These are phyloP conservation scores for Hibiscus trionum DNA, from an alignment of 345 rosid species.

Conservation along the genomic window DNA sequence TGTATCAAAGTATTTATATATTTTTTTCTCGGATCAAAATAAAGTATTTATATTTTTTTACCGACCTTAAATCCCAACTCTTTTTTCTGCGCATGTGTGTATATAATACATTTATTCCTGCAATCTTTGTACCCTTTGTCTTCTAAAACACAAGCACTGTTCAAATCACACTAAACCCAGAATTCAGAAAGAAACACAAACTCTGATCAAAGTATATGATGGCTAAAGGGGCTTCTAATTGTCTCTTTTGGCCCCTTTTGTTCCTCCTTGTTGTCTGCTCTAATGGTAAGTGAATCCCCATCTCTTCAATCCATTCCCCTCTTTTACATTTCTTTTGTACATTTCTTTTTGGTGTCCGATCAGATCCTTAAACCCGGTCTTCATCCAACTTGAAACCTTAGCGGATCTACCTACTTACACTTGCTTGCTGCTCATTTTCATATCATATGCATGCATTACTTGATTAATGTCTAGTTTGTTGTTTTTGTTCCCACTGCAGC, in stretches of 20 bases:
- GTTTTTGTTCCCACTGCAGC: slow-evolving; percentile 1
- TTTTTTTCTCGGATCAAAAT: too few relatives aligned
- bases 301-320: not conserved
- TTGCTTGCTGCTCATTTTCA: too few relatives aligned
- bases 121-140: not conserved
- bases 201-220: slow-evolving; percentile 21
- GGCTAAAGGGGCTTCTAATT: slow-evolving; percentile 32
- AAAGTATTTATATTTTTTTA: too few relatives aligned
- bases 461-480: not conserved
- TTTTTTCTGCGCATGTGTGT: too few relatives aligned
- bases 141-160: not conserved
- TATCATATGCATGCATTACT: not conserved
- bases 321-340: not conserved
- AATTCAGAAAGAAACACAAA: slow-evolving; percentile 2
- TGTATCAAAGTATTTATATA: too few relatives aligned
- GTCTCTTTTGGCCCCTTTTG: slow-evolving; percentile 30
- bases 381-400: too few relatives aligned
- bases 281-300: slow-evolving; percentile 23
- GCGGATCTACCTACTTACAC: too few relatives aligned
- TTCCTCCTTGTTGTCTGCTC: slow-evolving; percentile 30
- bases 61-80: too few relatives aligned
- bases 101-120: not conserved
- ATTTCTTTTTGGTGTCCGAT: too few relatives aligned
- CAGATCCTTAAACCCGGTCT: too few relatives aligned
- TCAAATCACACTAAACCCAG: slow-evolving; percentile 13